These are phyloP conservation scores for Cryphonectria nitschkei DNA, from an alignment of 2,329 filamentous ascomycete genomes.

Conservation along the genomic window DNA sequence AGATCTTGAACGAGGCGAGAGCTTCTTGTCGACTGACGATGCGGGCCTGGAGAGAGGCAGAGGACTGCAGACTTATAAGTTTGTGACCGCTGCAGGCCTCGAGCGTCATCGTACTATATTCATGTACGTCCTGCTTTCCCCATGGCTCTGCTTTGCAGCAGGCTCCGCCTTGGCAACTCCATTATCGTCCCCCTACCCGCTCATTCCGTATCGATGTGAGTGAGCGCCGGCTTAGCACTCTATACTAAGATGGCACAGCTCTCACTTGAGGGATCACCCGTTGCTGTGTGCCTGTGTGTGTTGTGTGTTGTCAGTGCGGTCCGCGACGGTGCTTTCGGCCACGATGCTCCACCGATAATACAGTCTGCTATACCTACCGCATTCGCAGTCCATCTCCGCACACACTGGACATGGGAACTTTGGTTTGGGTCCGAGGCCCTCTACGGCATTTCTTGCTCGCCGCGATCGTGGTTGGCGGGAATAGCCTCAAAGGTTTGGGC, in stretches of 20 bases:
- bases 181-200: not conserved
- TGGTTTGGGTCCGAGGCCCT: not conserved
- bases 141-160: not conserved
- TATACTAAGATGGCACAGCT: not conserved
- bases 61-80: not conserved
- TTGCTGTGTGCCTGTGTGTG: not conserved
- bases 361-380: constrained; percentile 2
- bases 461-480: constrained; percentile 14
- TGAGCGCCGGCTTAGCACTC: not conserved
- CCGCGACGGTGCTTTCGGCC: not conserved
- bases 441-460: not conserved
- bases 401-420: not conserved
- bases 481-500: constrained; percentile 2
- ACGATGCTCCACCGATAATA: constrained; percentile 6
- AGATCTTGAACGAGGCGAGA: not conserved
- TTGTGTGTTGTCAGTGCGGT: not conserved
- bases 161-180: not conserved
- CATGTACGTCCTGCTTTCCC: not conserved
- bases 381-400: not conserved
- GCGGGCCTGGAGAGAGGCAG: not conserved
- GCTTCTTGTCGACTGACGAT: not conserved
- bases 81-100: not conserved
- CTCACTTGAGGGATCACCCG: not conserved
- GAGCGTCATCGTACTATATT: not conserved
- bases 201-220: not conserved